phyloP scores from a whole-genome alignment of 768 basidiomycete genomes.

The Tulasnella sp. region DNA sequence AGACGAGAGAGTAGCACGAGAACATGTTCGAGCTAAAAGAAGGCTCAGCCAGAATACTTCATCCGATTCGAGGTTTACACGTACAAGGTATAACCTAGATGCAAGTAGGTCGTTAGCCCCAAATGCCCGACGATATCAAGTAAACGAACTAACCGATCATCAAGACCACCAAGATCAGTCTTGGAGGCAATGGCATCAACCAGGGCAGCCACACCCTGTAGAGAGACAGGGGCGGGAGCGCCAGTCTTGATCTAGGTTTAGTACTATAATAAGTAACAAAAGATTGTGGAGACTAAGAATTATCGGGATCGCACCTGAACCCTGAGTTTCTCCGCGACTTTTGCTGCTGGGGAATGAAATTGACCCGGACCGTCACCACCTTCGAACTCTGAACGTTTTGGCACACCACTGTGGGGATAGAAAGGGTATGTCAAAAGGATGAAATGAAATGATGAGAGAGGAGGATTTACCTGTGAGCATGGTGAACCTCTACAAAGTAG shows the following conservation, averaged over 20 bases:
- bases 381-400: slow-evolving; percentile 3
- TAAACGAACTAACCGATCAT: slow-evolving; percentile 61
- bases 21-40: slow-evolving; percentile 19
- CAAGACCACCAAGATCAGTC: slow-evolving; percentile 30
- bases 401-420: no score
- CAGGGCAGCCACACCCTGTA: slow-evolving; percentile 2
- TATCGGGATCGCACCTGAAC: not conserved
- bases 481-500: not conserved
- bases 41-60: not conserved
- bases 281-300: not conserved
- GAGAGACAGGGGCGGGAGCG: not conserved
- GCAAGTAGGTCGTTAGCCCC: not conserved
- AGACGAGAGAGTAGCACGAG: slow-evolving; percentile 15
- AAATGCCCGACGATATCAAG: not conserved
- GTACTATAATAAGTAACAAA: not conserved
- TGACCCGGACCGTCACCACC: not conserved
- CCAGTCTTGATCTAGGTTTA: not conserved
- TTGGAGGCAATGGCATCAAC: not conserved
- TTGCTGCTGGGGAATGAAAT: not conserved
- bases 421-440: no score
- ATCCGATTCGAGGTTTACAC: slow-evolving; percentile 24
- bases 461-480: not conserved
- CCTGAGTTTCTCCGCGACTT: not conserved
- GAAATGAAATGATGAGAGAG: slow-evolving; percentile 1
- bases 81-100: slow-evolving; percentile 2